Evolutionary conservation across 2,329 filamentous ascomycete species (phyloP), one percentile per base, ranked within the genome.

Genomic region (Ophiostoma pallidulum): DNA sequence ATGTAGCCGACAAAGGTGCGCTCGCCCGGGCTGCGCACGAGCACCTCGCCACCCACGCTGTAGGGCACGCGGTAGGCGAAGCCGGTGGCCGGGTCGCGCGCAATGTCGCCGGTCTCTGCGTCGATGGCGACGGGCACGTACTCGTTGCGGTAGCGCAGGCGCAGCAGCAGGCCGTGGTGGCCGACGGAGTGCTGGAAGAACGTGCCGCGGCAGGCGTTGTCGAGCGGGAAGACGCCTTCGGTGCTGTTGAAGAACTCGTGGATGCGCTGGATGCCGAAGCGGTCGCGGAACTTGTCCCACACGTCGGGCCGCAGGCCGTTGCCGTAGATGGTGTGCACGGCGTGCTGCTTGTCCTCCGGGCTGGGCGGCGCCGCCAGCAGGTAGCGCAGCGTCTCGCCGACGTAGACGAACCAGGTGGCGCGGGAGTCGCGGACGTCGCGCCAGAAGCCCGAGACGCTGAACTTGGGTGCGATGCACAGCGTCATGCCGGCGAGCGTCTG

Each of bases 221-320:
- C 62, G 9, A 88, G 65, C 0, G 63, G 62, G 56, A 89, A 74
- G 42, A 86, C 71, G 26, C 84, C 82, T 62, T 90, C 85, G 1
- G 82, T 86, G 49, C 80, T 84, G 60, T 83, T 85, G 70, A 87
- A 90, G 65, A 90, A 88, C 62, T 90, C 85, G 51, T 68, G 69
- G 2, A 90, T 76, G 24, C 75, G 72, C 12, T 71, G 64, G 54
- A 85, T 74, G 44, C 73, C 74, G 59, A 84, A 84, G 12, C 80
- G 72, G 41, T 82, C 74, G 35, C 74, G 66, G 61, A 86, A 86
- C 19, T 72, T 68, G 26, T 70, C 63, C 82, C 82, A 86, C 1
- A 86, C 77, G 56, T 86, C 82, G 0, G 81, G 80, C 2, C 81
- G 71, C 56, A 84, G 68, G 1, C 81, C 81, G 57, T 85, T 85